These are phyloP conservation scores for Verbena officinalis DNA, from an alignment of 257 asterid genomes.

Conservation along the genomic window DNA sequence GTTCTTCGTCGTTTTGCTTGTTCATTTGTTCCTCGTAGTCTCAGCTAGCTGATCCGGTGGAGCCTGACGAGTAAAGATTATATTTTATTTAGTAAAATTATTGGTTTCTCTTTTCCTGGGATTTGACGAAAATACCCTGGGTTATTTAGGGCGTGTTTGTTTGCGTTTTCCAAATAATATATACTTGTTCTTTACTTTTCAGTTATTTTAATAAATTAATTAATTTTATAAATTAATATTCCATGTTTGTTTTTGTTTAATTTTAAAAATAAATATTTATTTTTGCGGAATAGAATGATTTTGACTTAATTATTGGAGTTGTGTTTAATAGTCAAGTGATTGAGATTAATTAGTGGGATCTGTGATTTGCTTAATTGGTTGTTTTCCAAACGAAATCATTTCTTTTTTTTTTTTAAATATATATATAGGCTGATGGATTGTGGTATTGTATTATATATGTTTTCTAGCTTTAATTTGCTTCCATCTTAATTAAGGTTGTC, in stretches of 20 bases:
- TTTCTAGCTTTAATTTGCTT: too few relatives aligned
- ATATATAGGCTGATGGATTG: background rate
- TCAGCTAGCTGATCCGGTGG: constrained; percentile 27
- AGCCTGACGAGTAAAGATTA: too few relatives aligned
- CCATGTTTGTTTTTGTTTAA: too few relatives aligned
- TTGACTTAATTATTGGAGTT: background rate
- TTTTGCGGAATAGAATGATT: background rate
- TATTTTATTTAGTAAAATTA: background rate
- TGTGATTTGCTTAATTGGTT: background rate
- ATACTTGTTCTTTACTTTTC: too few relatives aligned
- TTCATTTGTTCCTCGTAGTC: constrained; percentile 22
- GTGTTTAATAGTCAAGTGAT: background rate
- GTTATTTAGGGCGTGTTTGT: too few relatives aligned
- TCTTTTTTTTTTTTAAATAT: background rate
- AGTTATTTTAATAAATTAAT: too few relatives aligned
- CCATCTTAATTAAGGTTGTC: too few relatives aligned
- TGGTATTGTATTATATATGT: too few relatives aligned
- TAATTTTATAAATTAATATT: too few relatives aligned
- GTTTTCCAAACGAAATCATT: background rate
- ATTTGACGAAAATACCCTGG: too few relatives aligned
- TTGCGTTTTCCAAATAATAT: too few relatives aligned
- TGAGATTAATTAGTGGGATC: constrained; percentile 7
- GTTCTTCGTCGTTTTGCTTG: constrained; percentile 30
- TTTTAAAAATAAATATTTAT: background rate
- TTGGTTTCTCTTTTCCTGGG: background rate